Evolutionary conservation across 805 yeast genomes (phyloP).

Genomic region (Candida taoyuanica): DNA sequence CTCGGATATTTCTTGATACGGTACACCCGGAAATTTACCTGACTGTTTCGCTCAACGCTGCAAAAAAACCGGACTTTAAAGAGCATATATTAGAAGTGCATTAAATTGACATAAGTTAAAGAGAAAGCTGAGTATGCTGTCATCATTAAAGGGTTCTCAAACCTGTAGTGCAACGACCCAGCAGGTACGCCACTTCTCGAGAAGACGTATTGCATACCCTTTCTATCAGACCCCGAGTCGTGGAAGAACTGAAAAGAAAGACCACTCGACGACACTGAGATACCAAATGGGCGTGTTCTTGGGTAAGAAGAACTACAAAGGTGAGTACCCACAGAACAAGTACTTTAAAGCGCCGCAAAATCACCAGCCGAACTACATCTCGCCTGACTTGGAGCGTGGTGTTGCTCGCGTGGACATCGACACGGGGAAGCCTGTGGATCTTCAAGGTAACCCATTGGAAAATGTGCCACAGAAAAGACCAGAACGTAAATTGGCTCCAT

Average conservation of each 20-base stretch:
- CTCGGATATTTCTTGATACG: background rate
- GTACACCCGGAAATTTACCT: too few species aligned
- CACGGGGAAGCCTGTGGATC: conserved; percentile 29
- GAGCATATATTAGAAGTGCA: too few species aligned
- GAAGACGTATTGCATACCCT: conserved; percentile 52
- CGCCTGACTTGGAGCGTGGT: conserved; percentile 46
- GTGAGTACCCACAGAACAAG: conserved; percentile 74
- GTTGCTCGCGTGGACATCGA: conserved; percentile 31
- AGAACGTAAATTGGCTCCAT: conserved; percentile 55
- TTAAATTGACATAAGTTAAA: too few species aligned
- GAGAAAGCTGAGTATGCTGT: conserved; percentile 4
- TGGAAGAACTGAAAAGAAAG: conserved; percentile 36
- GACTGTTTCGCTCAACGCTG: background rate
- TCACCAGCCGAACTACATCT: conserved; percentile 70
- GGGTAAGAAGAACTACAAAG: conserved; percentile 81
- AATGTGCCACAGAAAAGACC: conserved; percentile 7
- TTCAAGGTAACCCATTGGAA: conserved; percentile 17
- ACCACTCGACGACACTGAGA: conserved; percentile 50
- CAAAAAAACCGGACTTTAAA: background rate
- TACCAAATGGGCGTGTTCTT: conserved; percentile 67
- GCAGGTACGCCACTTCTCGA: conserved; percentile 44
- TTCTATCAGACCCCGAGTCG: conserved; percentile 41
- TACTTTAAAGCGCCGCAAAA: conserved; percentile 63
- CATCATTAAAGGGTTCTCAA: conserved; percentile 4
- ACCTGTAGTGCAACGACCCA: conserved; percentile 13